Evolutionary conservation across 352 stramenopile genomes (phyloP).

Genomic region (Globisporangium lucens): DNA sequence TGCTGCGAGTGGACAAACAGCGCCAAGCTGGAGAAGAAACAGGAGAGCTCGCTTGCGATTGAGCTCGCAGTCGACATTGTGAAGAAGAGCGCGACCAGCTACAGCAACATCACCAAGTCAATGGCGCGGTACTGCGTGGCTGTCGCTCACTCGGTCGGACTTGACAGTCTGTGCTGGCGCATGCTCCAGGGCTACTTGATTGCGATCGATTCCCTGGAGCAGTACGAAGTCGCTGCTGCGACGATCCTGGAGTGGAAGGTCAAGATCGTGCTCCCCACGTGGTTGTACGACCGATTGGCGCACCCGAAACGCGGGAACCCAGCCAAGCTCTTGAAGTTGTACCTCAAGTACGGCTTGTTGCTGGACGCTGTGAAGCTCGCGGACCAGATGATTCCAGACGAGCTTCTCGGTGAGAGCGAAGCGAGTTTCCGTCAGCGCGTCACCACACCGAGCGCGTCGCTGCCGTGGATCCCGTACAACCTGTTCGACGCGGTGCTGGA

Average conservation of each 20-base stretch:
- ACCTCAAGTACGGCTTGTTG: constrained; percentile 57
- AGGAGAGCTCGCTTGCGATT: constrained; percentile 40
- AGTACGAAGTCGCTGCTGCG: constrained; percentile 57
- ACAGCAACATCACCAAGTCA: constrained; percentile 56
- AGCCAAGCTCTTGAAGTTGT: constrained; percentile 52
- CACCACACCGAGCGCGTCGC: constrained; percentile 17
- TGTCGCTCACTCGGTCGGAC: constrained; percentile 33
- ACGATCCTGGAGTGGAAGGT: constrained; percentile 62
- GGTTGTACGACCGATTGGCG: constrained; percentile 46
- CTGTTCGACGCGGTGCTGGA: constrained; percentile 63
- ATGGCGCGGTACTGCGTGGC: constrained; percentile 63
- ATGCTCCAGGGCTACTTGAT: constrained; percentile 48
- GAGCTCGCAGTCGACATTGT: constrained; percentile 58
- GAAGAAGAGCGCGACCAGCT: constrained; percentile 19
- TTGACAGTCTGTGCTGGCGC: constrained; percentile 51
- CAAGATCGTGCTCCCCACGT: constrained; percentile 59
- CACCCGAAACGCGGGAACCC: constrained; percentile 41
- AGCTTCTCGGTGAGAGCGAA: constrained; percentile 38
- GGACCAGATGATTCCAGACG: constrained; percentile 33
- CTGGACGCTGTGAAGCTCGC: constrained; percentile 63
- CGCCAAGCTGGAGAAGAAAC: constrained; percentile 43
- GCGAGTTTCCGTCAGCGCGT: constrained; percentile 36
- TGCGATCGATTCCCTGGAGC: constrained; percentile 33
- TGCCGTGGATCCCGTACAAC: constrained; percentile 72
- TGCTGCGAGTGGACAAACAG: constrained; percentile 15